Evolutionary conservation across 768 basidiomycete species (phyloP).

Genomic region (Boletus eberwhitei): DNA sequence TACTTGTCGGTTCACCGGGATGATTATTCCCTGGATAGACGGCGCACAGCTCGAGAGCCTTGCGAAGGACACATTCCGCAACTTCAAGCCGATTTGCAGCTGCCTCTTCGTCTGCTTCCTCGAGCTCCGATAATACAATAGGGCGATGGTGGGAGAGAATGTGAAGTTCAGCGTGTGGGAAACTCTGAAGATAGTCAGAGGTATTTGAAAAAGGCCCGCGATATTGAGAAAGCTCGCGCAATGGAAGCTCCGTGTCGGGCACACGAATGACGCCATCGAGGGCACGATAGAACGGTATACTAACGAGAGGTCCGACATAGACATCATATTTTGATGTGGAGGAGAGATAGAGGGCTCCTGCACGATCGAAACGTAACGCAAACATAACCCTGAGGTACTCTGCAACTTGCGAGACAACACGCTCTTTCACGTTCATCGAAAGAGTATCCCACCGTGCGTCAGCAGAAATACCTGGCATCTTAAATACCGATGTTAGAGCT

Average conservation of each 20-base stretch:
- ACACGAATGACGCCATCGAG: not conserved
- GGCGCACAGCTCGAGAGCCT: not conserved
- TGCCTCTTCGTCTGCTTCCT: not conserved
- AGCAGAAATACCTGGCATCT: not conserved
- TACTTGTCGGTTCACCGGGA: not conserved
- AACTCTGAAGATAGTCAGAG: not conserved
- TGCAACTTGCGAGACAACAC: not conserved
- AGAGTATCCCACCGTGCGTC: not conserved
- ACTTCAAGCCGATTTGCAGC: not conserved
- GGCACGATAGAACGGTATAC: constrained; percentile 1
- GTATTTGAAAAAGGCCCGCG: not conserved
- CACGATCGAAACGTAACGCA: not conserved
- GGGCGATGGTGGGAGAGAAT: not conserved
- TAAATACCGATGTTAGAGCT: not conserved
- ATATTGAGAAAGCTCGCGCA: not conserved
- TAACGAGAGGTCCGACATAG: not conserved
- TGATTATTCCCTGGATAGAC: not conserved
- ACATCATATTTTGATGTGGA: not conserved
- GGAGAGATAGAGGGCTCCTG: not conserved
- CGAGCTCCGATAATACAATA: not conserved
- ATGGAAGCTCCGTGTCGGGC: not conserved
- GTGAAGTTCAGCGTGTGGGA: not conserved
- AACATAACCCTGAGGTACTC: not conserved
- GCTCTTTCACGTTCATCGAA: not conserved
- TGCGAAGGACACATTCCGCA: not conserved